phyloP scores from a whole-genome alignment of 2,329 filamentous ascomycete species.

The Phyllosticta ampelicida region DNA sequence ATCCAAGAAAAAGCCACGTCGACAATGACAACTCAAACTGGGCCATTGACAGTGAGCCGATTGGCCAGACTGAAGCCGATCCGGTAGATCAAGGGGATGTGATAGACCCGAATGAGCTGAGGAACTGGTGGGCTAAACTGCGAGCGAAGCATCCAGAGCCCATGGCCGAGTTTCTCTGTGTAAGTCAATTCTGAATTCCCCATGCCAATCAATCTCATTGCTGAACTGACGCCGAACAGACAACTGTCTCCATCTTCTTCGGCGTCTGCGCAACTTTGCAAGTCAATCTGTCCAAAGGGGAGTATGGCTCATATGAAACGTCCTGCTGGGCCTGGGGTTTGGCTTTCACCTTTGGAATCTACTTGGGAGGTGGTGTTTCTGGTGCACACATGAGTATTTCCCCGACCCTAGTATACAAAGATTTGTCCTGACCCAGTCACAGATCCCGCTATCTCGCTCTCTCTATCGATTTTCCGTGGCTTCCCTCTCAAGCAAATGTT shows the following conservation, averaged over 20 bases:
- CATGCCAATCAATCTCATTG: neutral
- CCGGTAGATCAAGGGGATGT: neutral
- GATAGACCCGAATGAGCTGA: conserved; percentile 1
- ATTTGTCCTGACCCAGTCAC: neutral
- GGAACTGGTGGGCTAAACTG: conserved; percentile 7
- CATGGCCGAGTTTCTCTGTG: conserved; percentile 5
- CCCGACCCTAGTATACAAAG: neutral
- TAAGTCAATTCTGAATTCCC: neutral
- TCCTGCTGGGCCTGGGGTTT: conserved; percentile 36
- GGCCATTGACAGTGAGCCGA: conserved; percentile 6
- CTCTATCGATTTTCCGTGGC: conserved; percentile 23
- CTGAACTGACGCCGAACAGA: neutral
- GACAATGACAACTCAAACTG: neutral
- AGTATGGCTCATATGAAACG: conserved; percentile 7
- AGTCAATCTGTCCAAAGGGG: neutral
- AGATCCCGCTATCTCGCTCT: conserved; percentile 35
- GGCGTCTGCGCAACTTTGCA: conserved; percentile 6
- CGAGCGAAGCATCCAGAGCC: conserved; percentile 9
- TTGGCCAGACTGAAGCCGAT: neutral
- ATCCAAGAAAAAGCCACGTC: neutral
- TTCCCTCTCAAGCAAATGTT: conserved; percentile 21
- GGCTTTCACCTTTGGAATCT: conserved; percentile 43
- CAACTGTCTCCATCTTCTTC: conserved; percentile 4
- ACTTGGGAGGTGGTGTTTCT: conserved; percentile 36
- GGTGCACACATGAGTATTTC: conserved; percentile 34